Percentiles rank a stretch among this genome's conserved stretches.
Conservation (phyloP, 106 monocot species). For the Allium fistulosum region DNA sequence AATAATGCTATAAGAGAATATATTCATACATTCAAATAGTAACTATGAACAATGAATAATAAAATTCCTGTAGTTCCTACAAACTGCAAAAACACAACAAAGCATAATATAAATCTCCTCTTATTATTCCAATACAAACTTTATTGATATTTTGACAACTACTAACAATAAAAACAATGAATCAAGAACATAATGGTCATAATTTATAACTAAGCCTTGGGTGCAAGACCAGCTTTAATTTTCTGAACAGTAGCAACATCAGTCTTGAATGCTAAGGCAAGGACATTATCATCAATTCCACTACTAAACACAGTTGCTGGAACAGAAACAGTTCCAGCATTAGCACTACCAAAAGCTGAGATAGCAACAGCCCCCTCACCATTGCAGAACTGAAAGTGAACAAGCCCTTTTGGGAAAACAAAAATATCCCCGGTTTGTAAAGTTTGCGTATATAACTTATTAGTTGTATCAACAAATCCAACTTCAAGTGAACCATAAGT, state of each 20-base stretch:
- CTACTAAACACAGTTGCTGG: constrained; percentile 12
- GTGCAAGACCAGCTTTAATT: constrained; percentile 1
- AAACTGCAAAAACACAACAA: too few species aligned
- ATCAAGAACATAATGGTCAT: neutral
- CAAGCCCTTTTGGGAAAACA: constrained; percentile 19
- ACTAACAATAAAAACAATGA: too few species aligned
- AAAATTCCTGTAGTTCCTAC: too few species aligned
- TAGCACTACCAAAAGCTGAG: constrained; percentile 21
- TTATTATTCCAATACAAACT: too few species aligned
- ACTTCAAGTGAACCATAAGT: constrained; percentile 6
- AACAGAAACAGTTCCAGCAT: constrained; percentile 17
- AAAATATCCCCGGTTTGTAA: constrained; percentile 12
- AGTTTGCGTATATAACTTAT: constrained; percentile 10
- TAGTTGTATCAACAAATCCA: constrained; percentile 17
- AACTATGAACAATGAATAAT: too few species aligned
- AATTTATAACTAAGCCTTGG: neutral
- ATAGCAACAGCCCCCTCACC: constrained; percentile 1
- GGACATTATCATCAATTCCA: constrained; percentile 12
- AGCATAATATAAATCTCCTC: too few species aligned
- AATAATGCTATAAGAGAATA: too few species aligned
- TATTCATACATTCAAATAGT: too few species aligned
- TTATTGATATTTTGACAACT: too few species aligned
- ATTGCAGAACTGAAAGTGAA: constrained; percentile 13
- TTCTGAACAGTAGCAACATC: constrained; percentile 12
- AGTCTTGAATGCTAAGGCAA: constrained; percentile 23